Conservation (phyloP, 352 stramenopile species). For the Phytopythium helicoides region DNA sequence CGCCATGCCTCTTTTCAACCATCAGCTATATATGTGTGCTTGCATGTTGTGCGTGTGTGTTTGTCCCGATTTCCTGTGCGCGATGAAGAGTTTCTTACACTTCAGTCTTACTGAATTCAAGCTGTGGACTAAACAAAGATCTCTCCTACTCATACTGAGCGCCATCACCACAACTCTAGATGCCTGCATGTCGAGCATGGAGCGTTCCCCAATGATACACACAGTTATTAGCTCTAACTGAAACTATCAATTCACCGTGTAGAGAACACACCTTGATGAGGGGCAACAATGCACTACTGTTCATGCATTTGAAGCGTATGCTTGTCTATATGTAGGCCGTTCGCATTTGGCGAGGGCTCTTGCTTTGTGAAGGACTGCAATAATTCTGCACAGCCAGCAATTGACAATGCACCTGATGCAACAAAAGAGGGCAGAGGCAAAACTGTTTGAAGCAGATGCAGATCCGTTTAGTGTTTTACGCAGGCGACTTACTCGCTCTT, state of each 20-base stretch:
- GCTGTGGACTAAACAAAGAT: slow-evolving; percentile 42
- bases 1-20: slow-evolving; percentile 34
- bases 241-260: slow-evolving; percentile 29
- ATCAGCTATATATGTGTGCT: slow-evolving; percentile 7
- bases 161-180: slow-evolving; percentile 15
- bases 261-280: slow-evolving; percentile 7
- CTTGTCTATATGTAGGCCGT: too few relatives aligned
- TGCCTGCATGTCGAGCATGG: not conserved
- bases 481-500: slow-evolving; percentile 29
- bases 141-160: slow-evolving; percentile 78
- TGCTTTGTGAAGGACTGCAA: too few relatives aligned
- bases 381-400: too few relatives aligned
- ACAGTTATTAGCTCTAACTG: slow-evolving; percentile 91
- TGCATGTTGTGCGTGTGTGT: slow-evolving; percentile 7
- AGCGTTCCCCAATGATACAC: slow-evolving; percentile 55
- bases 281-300: not conserved
- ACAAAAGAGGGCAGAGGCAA: too few relatives aligned
- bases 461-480: not conserved
- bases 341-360: too few relatives aligned
- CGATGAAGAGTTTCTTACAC: slow-evolving; percentile 34
- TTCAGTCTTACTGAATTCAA: slow-evolving; percentile 5
- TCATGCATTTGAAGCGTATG: too few relatives aligned
- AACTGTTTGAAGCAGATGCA: too few relatives aligned
- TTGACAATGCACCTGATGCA: too few relatives aligned
- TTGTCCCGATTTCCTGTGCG: slow-evolving; percentile 26